Evolutionary conservation across 495 filamentous ascomycete genomes (phyloP).

Genomic region (Tuber calosporum): DNA sequence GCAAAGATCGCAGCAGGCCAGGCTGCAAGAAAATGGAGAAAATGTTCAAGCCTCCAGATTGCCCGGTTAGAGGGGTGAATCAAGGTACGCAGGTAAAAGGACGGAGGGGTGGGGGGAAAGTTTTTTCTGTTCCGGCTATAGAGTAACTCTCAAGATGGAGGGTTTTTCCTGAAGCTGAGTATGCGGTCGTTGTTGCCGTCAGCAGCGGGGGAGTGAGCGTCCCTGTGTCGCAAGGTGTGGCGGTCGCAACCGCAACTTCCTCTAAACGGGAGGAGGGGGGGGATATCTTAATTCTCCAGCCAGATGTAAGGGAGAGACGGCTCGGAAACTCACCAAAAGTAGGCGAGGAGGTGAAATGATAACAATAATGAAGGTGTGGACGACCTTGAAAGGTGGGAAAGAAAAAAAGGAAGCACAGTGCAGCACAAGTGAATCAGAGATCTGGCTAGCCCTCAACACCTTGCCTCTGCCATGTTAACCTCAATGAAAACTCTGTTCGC

Average conservation of each 20-base stretch:
- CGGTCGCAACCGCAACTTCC: slow-evolving; percentile 25
- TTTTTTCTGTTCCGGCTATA: slow-evolving; percentile 9
- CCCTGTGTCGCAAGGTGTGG: slow-evolving; percentile 16
- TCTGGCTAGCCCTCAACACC: not conserved
- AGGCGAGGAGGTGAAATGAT: not conserved
- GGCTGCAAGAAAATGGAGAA: slow-evolving; percentile 11
- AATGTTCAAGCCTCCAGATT: slow-evolving; percentile 26
- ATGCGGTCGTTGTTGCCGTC: not conserved
- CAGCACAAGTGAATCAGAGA: not conserved
- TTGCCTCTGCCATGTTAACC: not conserved
- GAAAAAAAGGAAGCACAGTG: not conserved
- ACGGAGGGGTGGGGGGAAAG: slow-evolving; percentile 5
- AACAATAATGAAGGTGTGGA: not conserved
- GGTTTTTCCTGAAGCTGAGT: not conserved
- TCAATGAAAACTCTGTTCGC: not conserved
- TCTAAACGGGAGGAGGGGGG: not conserved
- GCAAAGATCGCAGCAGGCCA: slow-evolving; percentile 21
- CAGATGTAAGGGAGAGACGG: not conserved
- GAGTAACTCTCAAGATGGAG: not conserved
- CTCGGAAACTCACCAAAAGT: not conserved
- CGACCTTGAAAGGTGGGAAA: not conserved
- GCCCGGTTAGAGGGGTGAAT: slow-evolving; percentile 17
- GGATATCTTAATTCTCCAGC: not conserved
- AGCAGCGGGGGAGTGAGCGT: slow-evolving; percentile 25
- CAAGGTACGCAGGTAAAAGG: not conserved